phyloP scores from a whole-genome alignment of 257 asterid genomes.

The Nicotiana undulata region DNA sequence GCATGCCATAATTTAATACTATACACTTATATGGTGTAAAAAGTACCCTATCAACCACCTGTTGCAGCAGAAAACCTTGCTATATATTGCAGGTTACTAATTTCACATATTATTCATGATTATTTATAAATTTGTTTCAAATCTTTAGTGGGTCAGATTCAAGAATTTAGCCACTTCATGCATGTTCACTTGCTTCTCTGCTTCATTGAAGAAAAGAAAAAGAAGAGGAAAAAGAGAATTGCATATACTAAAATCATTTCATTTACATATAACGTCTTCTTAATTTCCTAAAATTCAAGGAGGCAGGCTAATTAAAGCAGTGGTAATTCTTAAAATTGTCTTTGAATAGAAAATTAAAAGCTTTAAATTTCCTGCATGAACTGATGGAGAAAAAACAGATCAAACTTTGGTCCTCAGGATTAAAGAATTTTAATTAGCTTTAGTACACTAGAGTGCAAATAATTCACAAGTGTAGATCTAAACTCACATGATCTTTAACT shows the following conservation, averaged over 20 bases:
- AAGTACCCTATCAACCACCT: too few species aligned
- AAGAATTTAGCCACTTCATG: not conserved
- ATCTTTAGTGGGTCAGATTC: not conserved
- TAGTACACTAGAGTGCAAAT: not conserved
- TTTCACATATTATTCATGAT: too few species aligned
- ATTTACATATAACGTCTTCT: conserved; percentile 7
- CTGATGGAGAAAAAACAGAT: not conserved
- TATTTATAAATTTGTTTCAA: not conserved
- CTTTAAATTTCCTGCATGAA: not conserved
- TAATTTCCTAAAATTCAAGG: not conserved
- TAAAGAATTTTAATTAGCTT: not conserved
- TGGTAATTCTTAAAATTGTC: not conserved
- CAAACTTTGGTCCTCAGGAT: not conserved
- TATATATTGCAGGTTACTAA: too few species aligned
- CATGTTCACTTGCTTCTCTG: not conserved
- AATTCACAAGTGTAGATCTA: conserved; percentile 70
- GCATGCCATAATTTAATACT: too few species aligned
- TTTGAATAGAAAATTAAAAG: conserved; percentile 8
- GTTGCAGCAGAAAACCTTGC: too few species aligned
- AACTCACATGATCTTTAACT: conserved; percentile 73
- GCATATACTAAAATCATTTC: not conserved
- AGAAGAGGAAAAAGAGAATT: not conserved
- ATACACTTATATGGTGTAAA: too few species aligned
- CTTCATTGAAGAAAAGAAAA: not conserved
- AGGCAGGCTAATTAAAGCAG: not conserved